A percentile compares a stretch with the other conserved stretches of the same genome.
Evolutionary conservation across 305 asterid species (phyloP).

Genomic region (Fraxinus paxiana): DNA sequence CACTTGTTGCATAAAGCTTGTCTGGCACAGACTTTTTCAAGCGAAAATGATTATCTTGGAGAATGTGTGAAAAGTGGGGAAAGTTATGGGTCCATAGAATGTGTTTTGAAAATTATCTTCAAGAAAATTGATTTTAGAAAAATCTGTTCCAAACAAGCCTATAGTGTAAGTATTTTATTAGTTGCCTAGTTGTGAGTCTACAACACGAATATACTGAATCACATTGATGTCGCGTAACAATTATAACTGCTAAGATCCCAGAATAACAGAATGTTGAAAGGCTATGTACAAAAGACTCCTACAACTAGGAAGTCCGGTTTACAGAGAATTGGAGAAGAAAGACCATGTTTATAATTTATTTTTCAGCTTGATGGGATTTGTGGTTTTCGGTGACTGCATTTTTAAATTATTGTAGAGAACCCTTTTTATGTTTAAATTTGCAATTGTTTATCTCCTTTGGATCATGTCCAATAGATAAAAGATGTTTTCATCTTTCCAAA

Average conservation of each 20-base stretch:
- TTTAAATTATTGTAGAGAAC: not conserved
- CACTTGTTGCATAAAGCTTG: conserved; percentile 1
- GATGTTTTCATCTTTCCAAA: conserved; percentile 20
- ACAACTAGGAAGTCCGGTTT: not conserved
- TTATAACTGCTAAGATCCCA: not conserved
- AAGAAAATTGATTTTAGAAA: not conserved
- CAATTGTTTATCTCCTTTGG: not conserved
- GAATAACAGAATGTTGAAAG: not conserved
- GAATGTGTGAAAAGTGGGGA: not conserved
- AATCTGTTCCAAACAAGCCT: not conserved
- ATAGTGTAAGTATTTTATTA: not conserved
- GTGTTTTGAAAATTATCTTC: not conserved
- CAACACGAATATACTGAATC: not conserved
- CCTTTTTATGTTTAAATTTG: conserved; percentile 1
- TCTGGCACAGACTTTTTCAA: not conserved
- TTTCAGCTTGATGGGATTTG: conserved; percentile 11
- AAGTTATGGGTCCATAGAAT: not conserved
- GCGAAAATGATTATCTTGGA: not conserved
- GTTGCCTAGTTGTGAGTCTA: conserved; percentile 15
- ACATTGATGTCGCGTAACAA: not conserved
- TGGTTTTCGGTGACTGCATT: not conserved
- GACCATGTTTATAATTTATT: not conserved
- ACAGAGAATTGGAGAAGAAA: not conserved
- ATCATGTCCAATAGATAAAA: not conserved
- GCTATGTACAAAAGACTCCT: conserved; percentile 1